phyloP scores from a whole-genome alignment of 1,284 basidiomycete genomes.

The Puccinia coronata region DNA sequence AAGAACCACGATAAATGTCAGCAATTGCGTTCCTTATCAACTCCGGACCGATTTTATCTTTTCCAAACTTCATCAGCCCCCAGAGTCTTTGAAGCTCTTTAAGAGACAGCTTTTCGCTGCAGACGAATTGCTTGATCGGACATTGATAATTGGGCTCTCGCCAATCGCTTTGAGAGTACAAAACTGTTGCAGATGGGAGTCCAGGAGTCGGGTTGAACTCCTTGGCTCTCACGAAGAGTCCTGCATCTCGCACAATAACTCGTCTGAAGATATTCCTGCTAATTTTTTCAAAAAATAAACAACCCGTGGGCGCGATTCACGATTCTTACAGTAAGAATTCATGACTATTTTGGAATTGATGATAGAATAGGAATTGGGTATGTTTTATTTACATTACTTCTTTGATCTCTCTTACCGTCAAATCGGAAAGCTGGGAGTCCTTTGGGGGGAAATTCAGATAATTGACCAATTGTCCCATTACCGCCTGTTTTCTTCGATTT shows the following conservation, averaged over 20 bases:
- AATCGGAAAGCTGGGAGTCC: neutral
- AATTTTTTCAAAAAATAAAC: constrained; percentile 5
- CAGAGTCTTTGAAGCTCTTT: constrained; percentile 43
- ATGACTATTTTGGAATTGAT: neutral
- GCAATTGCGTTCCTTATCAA: constrained; percentile 42
- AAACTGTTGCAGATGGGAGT: neutral
- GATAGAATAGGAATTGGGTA: neutral
- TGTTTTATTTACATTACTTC: constrained; percentile 31
- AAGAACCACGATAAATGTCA: constrained; percentile 29
- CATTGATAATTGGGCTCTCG: constrained; percentile 19
- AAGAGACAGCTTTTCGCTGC: constrained; percentile 25
- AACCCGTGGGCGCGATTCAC: too few relatives aligned
- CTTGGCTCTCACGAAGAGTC: constrained; percentile 46
- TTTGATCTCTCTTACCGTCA: constrained; percentile 17
- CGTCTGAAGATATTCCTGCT: constrained; percentile 40
- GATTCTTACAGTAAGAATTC: too few relatives aligned
- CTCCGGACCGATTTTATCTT: constrained; percentile 41
- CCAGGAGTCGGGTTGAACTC: constrained; percentile 16
- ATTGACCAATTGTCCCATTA: constrained; percentile 19
- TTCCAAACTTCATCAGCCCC: constrained; percentile 39
- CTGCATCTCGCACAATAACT: constrained; percentile 42
- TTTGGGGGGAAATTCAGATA: constrained; percentile 9
- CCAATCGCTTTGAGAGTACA: constrained; percentile 9
- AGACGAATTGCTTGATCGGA: constrained; percentile 35
- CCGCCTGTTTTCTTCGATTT: neutral